Percentiles rank a stretch among this genome's conserved stretches.
These are phyloP conservation scores for Linderina pennispora DNA, from an alignment of 192 early-diverging fungal species.

Conservation along the genomic window DNA sequence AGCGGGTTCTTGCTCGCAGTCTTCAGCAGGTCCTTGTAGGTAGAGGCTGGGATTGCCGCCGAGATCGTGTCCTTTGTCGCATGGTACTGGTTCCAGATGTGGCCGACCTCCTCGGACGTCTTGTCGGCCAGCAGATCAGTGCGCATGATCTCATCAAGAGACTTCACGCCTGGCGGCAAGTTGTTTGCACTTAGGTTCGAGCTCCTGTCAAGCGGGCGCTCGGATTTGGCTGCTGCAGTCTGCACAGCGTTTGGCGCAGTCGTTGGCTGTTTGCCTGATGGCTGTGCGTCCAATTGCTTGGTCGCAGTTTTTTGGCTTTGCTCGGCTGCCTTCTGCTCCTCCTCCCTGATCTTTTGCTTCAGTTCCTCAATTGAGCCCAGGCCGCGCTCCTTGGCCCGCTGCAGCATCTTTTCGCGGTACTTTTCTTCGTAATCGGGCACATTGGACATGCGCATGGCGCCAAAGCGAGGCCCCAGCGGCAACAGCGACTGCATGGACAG, in stretches of 20 bases:
- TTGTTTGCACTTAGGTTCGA: constrained; percentile 2
- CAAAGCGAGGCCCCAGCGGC: background rate
- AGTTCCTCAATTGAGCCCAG: constrained; percentile 26
- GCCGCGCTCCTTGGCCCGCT: constrained; percentile 48
- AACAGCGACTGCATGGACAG: constrained; percentile 12
- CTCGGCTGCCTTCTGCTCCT: background rate
- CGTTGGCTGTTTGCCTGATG: background rate
- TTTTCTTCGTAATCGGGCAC: constrained; percentile 53
- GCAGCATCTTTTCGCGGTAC: constrained; percentile 59
- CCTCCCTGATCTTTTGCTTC: constrained; percentile 13
- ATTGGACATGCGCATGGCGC: constrained; percentile 40
- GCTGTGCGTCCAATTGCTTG: no score
- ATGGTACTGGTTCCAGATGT: constrained; percentile 77
- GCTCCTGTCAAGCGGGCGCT: constrained; percentile 6
- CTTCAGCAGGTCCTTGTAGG: constrained; percentile 52
- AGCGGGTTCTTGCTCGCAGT: constrained; percentile 42
- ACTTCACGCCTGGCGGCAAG: constrained; percentile 37
- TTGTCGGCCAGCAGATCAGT: constrained; percentile 44
- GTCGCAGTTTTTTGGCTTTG: no score
- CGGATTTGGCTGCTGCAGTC: background rate
- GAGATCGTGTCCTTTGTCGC: constrained; percentile 52
- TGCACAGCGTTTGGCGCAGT: background rate
- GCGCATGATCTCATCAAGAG: constrained; percentile 52
- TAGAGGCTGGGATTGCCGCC: constrained; percentile 55
- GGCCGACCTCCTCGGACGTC: constrained; percentile 34